Conservation (phyloP, 441 rosid species). For the Biscutella laevigata region DNA sequence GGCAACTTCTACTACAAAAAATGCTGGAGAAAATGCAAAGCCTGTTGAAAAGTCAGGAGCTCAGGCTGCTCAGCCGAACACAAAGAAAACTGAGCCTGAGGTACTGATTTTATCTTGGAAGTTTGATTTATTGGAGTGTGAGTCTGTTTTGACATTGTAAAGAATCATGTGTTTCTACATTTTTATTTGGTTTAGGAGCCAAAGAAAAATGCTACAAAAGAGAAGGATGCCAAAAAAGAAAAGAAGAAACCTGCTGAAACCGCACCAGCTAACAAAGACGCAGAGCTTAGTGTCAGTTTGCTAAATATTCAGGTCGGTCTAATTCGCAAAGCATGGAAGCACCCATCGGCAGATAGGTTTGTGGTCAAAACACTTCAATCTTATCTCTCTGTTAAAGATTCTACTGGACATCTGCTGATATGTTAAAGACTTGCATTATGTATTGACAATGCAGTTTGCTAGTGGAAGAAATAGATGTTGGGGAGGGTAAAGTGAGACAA, state of each 20-base stretch:
- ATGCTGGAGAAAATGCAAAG: constrained; percentile 31
- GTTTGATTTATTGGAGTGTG: not conserved
- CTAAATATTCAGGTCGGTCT: constrained; percentile 85
- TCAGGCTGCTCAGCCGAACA: constrained; percentile 23
- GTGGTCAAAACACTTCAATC: constrained; percentile 18
- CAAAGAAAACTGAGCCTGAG: constrained; percentile 42
- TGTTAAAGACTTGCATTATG: constrained; percentile 10
- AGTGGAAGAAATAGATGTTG: constrained; percentile 94
- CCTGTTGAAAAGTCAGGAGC: constrained; percentile 37
- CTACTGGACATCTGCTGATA: not conserved
- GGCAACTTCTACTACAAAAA: constrained; percentile 39
- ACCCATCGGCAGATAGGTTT: constrained; percentile 99
- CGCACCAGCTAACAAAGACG: constrained; percentile 57
- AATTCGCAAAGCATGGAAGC: constrained; percentile 88
- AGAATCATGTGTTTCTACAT: not conserved
- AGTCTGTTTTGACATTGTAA: not conserved
- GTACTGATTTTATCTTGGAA: constrained; percentile 27
- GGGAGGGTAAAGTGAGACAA: constrained; percentile 77
- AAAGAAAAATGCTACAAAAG: constrained; percentile 44
- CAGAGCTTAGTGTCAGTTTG: constrained; percentile 79
- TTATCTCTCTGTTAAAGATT: not conserved
- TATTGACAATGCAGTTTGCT: constrained; percentile 52
- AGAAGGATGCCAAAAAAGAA: constrained; percentile 35
- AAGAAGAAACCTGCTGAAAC: constrained; percentile 52
- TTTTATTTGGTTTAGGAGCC: constrained; percentile 15